These are phyloP conservation scores for Suhomyces yuchorum DNA, from an alignment of 1,139 yeast genomes.

Conservation along the genomic window DNA sequence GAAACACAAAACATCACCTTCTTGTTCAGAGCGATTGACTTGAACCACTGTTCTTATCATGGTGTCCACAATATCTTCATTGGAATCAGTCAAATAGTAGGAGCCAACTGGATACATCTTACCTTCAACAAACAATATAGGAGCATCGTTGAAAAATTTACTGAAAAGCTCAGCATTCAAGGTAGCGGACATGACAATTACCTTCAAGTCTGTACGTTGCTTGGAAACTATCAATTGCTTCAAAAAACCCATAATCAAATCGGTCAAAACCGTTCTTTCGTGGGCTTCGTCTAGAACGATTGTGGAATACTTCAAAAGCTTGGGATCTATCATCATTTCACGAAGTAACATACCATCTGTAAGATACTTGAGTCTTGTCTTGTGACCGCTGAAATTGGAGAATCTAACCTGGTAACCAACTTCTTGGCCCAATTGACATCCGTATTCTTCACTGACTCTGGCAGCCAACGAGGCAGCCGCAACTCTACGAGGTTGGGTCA, in stretches of 20 bases:
- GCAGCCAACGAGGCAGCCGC: conserved; percentile 95
- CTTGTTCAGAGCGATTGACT: conserved; percentile 72
- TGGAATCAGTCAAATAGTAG: conserved; percentile 56
- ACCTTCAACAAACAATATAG: conserved; percentile 85
- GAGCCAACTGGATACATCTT: conserved; percentile 83
- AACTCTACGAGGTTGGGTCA: conserved; percentile 96
- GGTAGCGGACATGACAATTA: conserved; percentile 92
- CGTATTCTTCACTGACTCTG: conserved; percentile 89
- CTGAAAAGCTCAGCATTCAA: conserved; percentile 90
- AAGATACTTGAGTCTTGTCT: conserved; percentile 76
- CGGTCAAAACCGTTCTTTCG: conserved; percentile 92
- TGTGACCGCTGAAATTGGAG: conserved; percentile 40
- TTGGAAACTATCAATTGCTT: conserved; percentile 58
- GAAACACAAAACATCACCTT: conserved; percentile 89
- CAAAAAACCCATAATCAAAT: conserved; percentile 83
- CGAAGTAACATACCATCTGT: conserved; percentile 98
- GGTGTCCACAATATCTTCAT: conserved; percentile 84
- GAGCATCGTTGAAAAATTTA: conserved; percentile 73
- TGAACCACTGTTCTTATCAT: conserved; percentile 76
- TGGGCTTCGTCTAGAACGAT: conserved; percentile 97
- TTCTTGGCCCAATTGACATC: conserved; percentile 70
- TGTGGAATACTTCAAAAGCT: conserved; percentile 65
- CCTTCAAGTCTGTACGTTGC: conserved; percentile 55
- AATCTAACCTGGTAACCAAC: conserved; percentile 97
- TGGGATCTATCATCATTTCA: conserved; percentile 79